Base-by-base conservation (phyloP, 1,284 basidiomycete genomes). In the Ganoderma sp. region DNA sequence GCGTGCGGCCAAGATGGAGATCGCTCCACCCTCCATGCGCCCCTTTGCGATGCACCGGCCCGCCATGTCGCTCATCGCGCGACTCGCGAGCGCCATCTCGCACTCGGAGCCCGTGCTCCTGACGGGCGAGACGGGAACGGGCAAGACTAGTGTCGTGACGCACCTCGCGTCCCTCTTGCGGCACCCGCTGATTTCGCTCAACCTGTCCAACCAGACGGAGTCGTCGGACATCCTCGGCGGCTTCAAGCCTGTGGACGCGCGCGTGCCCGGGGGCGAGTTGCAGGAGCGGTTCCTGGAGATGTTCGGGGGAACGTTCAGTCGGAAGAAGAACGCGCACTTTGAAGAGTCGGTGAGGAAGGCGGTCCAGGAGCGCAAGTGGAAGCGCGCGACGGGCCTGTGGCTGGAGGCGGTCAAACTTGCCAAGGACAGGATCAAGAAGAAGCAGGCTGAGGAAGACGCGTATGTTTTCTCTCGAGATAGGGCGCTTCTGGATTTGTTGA, bases 71-170 rank as follows among this genome's bases (percentile, higher is more conserved):
- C 84, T 99, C 7, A 85, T 99, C 28, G 93, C 96, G 50, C 89
- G 94, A 34, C 89, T 99, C 57, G 89, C 91, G 0, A 91, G 90
- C 14, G 88, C 92, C 0, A 84, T 97, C 42, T 84, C 90, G 0
- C 83, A 93, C 45, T 81, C 82, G 17, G 98, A 99, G 78, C 96
- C 98, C 0, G 84, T 97, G 1, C 86, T 99, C 2, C 87, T 99
- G 25, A 97, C 97, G 0, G 98, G 98, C 65, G 98, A 99, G 83
- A 99, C 98, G 0, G 98, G 98, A 54, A 99, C 98, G 0, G 98
- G 98, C 45, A 99, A 99, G 81, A 99, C 98, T 2, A 98, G 96
- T 57, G 87, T 91, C 2, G 89, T 99, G 22, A 95, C 96, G 28
- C 90, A 98, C 74, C 86, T 99, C 28, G 94, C 98, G 22, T 85